These are phyloP conservation scores for Akebia trifoliata DNA, from an alignment of 164 flowering plant genomes.

Conservation along the genomic window DNA sequence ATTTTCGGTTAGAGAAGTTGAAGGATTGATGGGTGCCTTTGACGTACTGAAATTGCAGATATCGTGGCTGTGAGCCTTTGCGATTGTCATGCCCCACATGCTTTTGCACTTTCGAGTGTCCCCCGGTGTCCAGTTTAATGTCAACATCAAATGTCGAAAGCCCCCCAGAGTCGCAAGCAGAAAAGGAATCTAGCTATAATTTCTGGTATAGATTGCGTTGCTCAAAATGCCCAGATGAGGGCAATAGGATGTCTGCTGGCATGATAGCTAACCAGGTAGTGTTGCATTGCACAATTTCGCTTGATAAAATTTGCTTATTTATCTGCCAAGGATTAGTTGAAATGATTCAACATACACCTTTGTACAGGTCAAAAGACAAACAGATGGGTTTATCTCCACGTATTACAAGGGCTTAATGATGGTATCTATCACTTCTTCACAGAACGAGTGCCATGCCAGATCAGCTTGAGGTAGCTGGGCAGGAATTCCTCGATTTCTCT, in stretches of 20 bases:
- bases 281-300: not conserved
- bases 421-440: too few species aligned
- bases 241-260: constrained; percentile 58
- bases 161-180: constrained; percentile 22
- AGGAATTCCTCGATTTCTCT: too few species aligned
- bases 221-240: constrained; percentile 74
- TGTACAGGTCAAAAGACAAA: constrained; percentile 85
- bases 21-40: constrained; percentile 1
- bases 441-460: too few species aligned
- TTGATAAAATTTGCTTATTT: not conserved
- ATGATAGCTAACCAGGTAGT: constrained; percentile 92
- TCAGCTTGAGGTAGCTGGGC: too few species aligned
- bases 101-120: constrained; percentile 69
- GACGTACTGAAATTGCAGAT: constrained; percentile 49
- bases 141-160: constrained; percentile 29
- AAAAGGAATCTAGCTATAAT: constrained; percentile 24
- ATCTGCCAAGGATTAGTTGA: not conserved
- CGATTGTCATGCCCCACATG: constrained; percentile 85
- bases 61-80: constrained; percentile 72
- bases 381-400: constrained; percentile 60
- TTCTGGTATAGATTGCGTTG: constrained; percentile 72
- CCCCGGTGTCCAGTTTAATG: constrained; percentile 51
- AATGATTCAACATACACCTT: not conserved
- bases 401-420: constrained; percentile 77
- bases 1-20: constrained; percentile 42